Conservation (phyloP, 768 basidiomycete genomes). For the Lentinula sp. region DNA sequence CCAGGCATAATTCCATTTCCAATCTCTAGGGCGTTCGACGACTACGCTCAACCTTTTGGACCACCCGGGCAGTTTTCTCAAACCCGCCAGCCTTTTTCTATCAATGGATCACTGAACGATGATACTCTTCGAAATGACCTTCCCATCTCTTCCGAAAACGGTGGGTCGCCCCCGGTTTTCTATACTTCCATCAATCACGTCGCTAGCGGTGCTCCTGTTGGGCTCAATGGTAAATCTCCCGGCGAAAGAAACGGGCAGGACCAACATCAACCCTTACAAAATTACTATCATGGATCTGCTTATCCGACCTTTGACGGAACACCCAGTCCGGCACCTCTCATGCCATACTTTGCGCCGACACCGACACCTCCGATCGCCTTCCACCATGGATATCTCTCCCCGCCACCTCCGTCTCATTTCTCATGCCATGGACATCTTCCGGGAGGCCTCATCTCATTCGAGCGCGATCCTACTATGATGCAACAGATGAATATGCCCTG, state of each 20-base stretch:
- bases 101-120: slow-evolving; percentile 9
- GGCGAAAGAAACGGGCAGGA: neutral
- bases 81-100: slow-evolving; percentile 26
- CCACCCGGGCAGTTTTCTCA: slow-evolving; percentile 26
- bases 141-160: neutral
- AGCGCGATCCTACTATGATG: neutral
- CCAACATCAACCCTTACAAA: neutral
- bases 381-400: neutral
- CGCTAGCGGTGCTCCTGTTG: neutral
- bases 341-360: neutral
- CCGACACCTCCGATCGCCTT: neutral
- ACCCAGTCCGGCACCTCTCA: neutral
- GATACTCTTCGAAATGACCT: neutral
- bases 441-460: neutral
- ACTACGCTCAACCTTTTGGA: slow-evolving; percentile 4
- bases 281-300: neutral
- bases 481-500: neutral
- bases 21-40: slow-evolving; percentile 7
- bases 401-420: neutral
- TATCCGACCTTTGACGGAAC: neutral
- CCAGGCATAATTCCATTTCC: slow-evolving; percentile 13
- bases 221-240: neutral
- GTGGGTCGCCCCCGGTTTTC: slow-evolving; percentile 1
- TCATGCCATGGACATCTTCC: neutral
- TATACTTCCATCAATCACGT: neutral